These are phyloP conservation scores for Xylaria sp. DNA, from an alignment of 2,329 filamentous ascomycete genomes.

Conservation along the genomic window DNA sequence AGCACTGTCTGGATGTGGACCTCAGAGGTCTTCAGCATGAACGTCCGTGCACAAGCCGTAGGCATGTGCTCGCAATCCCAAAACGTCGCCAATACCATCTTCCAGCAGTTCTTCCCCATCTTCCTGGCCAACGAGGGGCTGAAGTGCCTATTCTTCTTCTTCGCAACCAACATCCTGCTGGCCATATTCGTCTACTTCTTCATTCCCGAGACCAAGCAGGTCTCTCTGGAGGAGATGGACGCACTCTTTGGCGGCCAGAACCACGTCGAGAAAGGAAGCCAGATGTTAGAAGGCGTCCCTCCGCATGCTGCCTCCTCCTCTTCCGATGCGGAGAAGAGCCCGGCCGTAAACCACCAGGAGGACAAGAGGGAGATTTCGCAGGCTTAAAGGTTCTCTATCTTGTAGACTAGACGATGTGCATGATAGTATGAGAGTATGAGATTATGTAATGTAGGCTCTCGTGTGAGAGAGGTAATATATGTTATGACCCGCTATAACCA, in stretches of 20 bases:
- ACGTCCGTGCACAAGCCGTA: conserved; percentile 75
- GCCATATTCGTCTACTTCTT: conserved; percentile 61
- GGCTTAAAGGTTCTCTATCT: background rate
- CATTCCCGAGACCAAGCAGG: conserved; percentile 61
- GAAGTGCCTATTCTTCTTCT: conserved; percentile 55
- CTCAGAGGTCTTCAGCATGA: conserved; percentile 75
- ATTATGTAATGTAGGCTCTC: conserved; percentile 10
- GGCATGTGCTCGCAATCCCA: conserved; percentile 71
- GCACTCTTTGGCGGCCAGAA: conserved; percentile 65
- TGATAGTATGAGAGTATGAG: background rate
- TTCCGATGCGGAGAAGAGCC: conserved; percentile 30
- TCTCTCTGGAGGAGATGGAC: conserved; percentile 66
- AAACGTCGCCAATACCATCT: conserved; percentile 73
- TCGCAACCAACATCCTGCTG: conserved; percentile 59
- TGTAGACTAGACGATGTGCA: background rate
- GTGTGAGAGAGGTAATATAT: background rate
- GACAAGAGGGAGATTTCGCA: conserved; percentile 13
- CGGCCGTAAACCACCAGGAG: conserved; percentile 25
- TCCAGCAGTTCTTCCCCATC: conserved; percentile 76
- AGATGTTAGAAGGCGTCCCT: conserved; percentile 51
- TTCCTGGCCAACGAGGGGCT: conserved; percentile 68
- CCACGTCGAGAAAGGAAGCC: conserved; percentile 63
- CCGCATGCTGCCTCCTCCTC: background rate
- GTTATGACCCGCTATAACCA: background rate
- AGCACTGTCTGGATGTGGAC: conserved; percentile 76